These are phyloP conservation scores for Fraxinus excelsior DNA, from an alignment of 257 asterid genomes.

Conservation along the genomic window DNA sequence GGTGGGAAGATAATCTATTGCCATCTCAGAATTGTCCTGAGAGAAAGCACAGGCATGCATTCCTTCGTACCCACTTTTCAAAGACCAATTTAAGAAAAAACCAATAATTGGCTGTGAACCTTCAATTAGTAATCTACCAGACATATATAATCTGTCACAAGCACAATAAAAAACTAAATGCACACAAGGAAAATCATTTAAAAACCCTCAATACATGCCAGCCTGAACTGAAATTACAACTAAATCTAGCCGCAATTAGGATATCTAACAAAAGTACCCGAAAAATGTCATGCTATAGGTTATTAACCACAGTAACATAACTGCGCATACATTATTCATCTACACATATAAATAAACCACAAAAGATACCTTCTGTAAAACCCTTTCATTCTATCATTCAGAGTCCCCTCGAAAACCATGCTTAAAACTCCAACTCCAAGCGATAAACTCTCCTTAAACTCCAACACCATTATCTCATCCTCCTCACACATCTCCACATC, in stretches of 20 bases:
- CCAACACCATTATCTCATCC: constrained; percentile 74
- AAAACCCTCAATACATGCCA: neutral
- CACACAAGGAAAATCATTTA: neutral
- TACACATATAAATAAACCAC: neutral
- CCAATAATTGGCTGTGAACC: neutral
- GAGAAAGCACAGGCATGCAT: neutral
- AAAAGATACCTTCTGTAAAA: constrained; percentile 77
- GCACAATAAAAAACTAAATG: neutral
- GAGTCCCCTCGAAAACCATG: constrained; percentile 72
- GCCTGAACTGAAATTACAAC: neutral
- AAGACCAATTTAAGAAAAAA: neutral
- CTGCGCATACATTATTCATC: constrained; percentile 7
- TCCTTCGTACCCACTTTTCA: neutral
- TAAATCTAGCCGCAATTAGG: neutral
- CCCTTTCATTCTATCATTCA: constrained; percentile 95
- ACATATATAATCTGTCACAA: neutral
- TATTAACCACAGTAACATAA: constrained; percentile 3
- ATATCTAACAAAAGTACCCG: constrained; percentile 3
- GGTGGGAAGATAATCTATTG: neutral
- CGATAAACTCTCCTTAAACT: constrained; percentile 72
- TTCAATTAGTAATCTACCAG: neutral
- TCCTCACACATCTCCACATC: constrained; percentile 58
- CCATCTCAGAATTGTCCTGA: neutral
- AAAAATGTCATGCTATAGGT: neutral
- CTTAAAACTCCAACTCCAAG: constrained; percentile 66